Conservation (phyloP, 257 asterid genomes). For the Apocynum venetum region DNA sequence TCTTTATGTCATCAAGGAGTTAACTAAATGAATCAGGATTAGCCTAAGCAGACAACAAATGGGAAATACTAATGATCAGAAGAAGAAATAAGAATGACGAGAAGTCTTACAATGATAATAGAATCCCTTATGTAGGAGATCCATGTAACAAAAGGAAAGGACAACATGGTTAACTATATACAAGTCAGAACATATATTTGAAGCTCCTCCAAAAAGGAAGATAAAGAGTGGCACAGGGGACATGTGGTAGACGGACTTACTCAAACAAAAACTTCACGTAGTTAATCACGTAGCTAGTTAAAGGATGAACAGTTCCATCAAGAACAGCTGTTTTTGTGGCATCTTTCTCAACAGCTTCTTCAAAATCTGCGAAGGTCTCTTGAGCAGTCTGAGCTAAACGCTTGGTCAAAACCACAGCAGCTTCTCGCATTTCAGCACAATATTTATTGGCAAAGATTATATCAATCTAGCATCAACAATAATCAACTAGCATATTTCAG, state of each 20-base stretch:
- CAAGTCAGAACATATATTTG: background rate
- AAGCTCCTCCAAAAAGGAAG: background rate
- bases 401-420: conserved; percentile 52
- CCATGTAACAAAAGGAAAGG: background rate
- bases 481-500: background rate
- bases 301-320: conserved; percentile 98
- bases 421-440: conserved; percentile 77
- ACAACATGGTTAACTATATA: background rate
- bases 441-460: conserved; percentile 55
- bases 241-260: conserved; percentile 39
- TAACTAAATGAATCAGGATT: background rate
- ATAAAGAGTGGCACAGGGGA: background rate
- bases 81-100: background rate
- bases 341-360: conserved; percentile 97
- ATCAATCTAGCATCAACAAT: conserved; percentile 50
- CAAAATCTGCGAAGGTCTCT: conserved; percentile 90
- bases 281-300: conserved; percentile 94
- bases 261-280: conserved; percentile 89
- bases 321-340: conserved; percentile 92
- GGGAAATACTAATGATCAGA: background rate
- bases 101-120: background rate
- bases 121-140: background rate
- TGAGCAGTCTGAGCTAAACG: conserved; percentile 90
- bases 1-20: background rate
- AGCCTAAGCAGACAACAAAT: background rate